phyloP scores from a whole-genome alignment of 495 filamentous ascomycete genomes.

The Aspergillus coremiiformis region DNA sequence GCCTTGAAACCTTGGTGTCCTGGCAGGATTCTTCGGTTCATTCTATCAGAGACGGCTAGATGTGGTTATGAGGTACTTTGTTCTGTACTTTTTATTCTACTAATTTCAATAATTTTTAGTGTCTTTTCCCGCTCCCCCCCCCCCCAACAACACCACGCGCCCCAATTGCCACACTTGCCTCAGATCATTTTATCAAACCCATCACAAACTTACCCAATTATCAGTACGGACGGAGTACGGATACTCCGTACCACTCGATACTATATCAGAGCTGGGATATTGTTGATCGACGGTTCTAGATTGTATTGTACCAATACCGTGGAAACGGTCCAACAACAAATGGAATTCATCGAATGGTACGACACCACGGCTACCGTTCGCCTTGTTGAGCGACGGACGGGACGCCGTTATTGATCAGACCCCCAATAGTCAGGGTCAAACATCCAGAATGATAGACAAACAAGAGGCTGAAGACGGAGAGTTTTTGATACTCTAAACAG shows the following conservation, averaged over 20 bases:
- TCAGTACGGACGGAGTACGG: too few relatives aligned
- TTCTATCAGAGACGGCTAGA: neutral
- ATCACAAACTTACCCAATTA: slow-evolving; percentile 1
- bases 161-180: neutral
- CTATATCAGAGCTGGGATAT: neutral
- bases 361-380: neutral
- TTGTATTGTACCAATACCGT: neutral
- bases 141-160: too few relatives aligned
- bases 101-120: neutral
- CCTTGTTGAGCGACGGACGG: neutral
- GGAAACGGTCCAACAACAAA: neutral
- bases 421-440: neutral
- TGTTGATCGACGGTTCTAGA: neutral
- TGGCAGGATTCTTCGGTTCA: neutral
- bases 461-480: neutral
- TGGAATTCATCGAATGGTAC: neutral
- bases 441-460: neutral
- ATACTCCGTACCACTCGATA: neutral
- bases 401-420: neutral
- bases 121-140: neutral
- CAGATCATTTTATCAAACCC: neutral
- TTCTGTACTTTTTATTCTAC: neutral
- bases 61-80: neutral
- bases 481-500: neutral
- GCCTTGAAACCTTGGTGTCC: neutral